phyloP scores from a whole-genome alignment of 306 rosid species.

The Trifolium fragiferum region DNA sequence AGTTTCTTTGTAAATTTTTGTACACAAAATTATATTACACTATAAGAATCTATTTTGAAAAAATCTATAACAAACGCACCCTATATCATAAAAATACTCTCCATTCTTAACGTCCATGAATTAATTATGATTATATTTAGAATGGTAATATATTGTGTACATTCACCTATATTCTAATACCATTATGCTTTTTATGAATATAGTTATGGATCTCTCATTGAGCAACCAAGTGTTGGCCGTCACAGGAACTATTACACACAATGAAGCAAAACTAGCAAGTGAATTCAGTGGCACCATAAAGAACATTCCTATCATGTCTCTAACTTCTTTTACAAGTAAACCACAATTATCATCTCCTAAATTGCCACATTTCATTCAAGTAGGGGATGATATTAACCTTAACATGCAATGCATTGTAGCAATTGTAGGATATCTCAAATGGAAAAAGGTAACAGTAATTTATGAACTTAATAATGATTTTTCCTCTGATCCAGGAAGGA shows the following conservation, averaged over 20 bases:
- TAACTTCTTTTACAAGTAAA: conserved; percentile 47
- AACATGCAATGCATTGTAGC: conserved; percentile 60
- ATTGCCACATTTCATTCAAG: conserved; percentile 48
- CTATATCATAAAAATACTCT: no score
- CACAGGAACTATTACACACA: conserved; percentile 52
- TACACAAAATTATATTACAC: no score
- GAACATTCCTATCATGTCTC: conserved; percentile 54
- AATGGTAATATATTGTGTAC: no score
- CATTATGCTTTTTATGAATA: conserved; percentile 2
- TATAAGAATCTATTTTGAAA: no score
- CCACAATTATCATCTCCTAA: conserved; percentile 28
- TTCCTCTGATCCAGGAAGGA: conserved; percentile 28
- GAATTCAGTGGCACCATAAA: conserved; percentile 19
- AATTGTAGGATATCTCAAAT: conserved; percentile 53
- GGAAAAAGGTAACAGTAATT: conserved; percentile 58
- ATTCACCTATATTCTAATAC: no score
- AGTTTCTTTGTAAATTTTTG: no score
- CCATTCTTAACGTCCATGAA: no score
- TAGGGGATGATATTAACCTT: conserved; percentile 47
- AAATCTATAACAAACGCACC: no score
- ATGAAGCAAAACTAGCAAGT: conserved; percentile 52
- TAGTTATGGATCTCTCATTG: conserved; percentile 48
- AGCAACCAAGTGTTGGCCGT: conserved; percentile 47
- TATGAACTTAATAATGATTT: conserved; percentile 45
- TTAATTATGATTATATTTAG: no score